Evolutionary conservation across 1,284 basidiomycete genomes (phyloP).

Genomic region (Rhodofomes roseus): DNA sequence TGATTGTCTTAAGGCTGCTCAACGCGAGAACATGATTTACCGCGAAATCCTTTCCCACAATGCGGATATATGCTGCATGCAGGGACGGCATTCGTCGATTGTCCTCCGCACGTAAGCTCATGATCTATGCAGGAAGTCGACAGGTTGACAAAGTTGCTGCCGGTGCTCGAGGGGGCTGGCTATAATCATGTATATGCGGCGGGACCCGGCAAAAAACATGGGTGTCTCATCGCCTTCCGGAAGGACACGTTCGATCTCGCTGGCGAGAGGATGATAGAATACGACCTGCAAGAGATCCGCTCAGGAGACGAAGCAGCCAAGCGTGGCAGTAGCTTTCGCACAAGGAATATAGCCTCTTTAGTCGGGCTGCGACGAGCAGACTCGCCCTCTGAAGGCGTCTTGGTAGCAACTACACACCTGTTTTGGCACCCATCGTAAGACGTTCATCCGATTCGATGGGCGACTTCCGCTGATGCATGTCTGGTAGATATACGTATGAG

Average conservation of each 20-base stretch:
- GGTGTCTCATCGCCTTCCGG: slow-evolving; percentile 77
- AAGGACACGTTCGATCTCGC: slow-evolving; percentile 44
- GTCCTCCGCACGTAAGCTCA: slow-evolving; percentile 3
- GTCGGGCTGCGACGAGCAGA: slow-evolving; percentile 56
- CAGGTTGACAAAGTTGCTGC: slow-evolving; percentile 60
- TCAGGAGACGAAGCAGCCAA: slow-evolving; percentile 34
- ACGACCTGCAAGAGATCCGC: slow-evolving; percentile 62
- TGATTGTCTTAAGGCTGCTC: slow-evolving; percentile 71
- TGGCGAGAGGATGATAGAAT: slow-evolving; percentile 48
- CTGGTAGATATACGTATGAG: slow-evolving; percentile 79
- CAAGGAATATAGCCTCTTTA: slow-evolving; percentile 80
- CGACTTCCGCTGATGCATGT: not conserved
- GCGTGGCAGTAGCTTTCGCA: slow-evolving; percentile 65
- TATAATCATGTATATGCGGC: slow-evolving; percentile 61
- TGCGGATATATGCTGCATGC: slow-evolving; percentile 81
- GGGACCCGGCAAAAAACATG: slow-evolving; percentile 76
- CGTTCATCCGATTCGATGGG: not conserved
- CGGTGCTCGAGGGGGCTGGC: slow-evolving; percentile 53
- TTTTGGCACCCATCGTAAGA: slow-evolving; percentile 91
- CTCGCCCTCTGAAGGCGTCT: slow-evolving; percentile 43
- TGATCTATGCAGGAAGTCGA: slow-evolving; percentile 66
- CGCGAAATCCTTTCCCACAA: slow-evolving; percentile 64
- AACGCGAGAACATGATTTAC: slow-evolving; percentile 74
- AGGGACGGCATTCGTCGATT: slow-evolving; percentile 41
- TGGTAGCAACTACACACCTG: slow-evolving; percentile 82